Percentiles rank a stretch among this genome's conserved stretches.
These are phyloP conservation scores for Calocera cornea DNA, from an alignment of 768 basidiomycete genomes.

Conservation along the genomic window DNA sequence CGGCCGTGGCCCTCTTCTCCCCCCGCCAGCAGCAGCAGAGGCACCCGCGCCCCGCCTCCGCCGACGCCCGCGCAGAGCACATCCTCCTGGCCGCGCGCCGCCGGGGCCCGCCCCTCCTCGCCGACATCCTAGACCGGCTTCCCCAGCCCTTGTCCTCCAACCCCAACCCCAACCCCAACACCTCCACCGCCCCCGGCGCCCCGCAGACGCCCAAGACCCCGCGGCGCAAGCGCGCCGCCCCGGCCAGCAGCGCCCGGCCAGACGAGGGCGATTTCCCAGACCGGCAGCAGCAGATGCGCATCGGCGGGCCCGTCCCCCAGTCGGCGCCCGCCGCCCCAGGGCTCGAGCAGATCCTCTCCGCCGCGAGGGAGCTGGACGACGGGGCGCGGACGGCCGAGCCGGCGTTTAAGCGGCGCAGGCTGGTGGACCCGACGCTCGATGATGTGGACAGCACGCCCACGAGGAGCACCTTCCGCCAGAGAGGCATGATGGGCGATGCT, in stretches of 20 bases:
- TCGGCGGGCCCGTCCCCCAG: not conserved
- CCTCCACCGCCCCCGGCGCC: conserved; percentile 7
- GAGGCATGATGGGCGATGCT: not conserved
- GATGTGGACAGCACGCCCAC: not conserved
- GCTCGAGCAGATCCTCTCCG: not conserved
- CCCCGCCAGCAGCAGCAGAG: not conserved
- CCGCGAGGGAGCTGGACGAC: conserved; percentile 1
- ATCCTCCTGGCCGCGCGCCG: conserved; percentile 57
- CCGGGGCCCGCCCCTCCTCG: conserved; percentile 48
- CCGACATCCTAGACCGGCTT: conserved; percentile 39
- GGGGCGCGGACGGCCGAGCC: conserved; percentile 41
- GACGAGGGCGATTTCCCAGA: not conserved
- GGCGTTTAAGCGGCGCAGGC: conserved; percentile 19
- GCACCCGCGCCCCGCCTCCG: conserved; percentile 9
- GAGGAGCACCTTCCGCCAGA: not conserved
- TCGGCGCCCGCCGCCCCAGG: not conserved
- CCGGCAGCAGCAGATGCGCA: not conserved
- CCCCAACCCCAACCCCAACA: conserved; percentile 18
- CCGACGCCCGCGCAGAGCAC: conserved; percentile 61
- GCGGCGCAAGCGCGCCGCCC: conserved; percentile 4
- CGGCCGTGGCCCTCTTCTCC: not conserved
- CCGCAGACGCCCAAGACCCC: conserved; percentile 14
- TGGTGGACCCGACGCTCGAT: not conserved
- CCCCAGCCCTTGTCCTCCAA: conserved; percentile 20
- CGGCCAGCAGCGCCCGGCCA: not conserved